Evolutionary conservation across 257 asterid genomes (phyloP), one percentile per base, ranked within the genome.

Genomic region (Salvia splendens): DNA sequence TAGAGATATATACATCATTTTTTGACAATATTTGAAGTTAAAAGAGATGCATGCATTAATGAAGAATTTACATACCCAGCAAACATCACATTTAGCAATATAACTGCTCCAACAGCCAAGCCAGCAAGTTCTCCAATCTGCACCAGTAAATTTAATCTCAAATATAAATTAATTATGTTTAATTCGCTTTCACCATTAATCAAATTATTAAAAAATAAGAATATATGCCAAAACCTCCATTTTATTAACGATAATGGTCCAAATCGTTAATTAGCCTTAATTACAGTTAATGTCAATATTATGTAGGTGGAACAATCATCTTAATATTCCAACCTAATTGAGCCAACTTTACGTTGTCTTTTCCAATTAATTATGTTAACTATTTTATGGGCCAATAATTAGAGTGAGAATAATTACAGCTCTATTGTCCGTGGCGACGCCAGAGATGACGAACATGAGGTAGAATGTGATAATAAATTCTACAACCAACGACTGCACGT

Each of bases 91-190:
- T 92, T 92, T 2, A 89, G 91, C 75, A 89, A 72, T 64, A 92
- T 77, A 64, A 95, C 87, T 62, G 98, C 83, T 74, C 98, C 98
- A 78, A 92, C 85, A 0, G 98, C 98, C 12, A 92, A 77, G 15
- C 98, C 98, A 17, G 96, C 98, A 55, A 92, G 92, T 73, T 92
- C 98, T 49, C 98, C 97, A 36, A 91, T 91, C 97, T 91, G 73
- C 72, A 79, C 51, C 57, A 42, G 70, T 12, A 61, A 35, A 11
- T 11, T 56, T 12, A 58, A 59, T 36, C 40, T 9, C 42, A 24
- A 24, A n/a, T n/a, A n/a, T n/a, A 38, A 65, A 56, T 40, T 50
- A 53, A 65, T 43, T 7, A 66, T n/a, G 8, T 36, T 14, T 0
- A 45, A 7, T 70, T 73, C 81, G 52, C 48, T 41, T 43, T 68